Percentiles rank a stretch among this genome's conserved stretches.
These are phyloP conservation scores for Heliocybe sulcata DNA, from an alignment of 1,284 basidiomycete species.

Conservation along the genomic window DNA sequence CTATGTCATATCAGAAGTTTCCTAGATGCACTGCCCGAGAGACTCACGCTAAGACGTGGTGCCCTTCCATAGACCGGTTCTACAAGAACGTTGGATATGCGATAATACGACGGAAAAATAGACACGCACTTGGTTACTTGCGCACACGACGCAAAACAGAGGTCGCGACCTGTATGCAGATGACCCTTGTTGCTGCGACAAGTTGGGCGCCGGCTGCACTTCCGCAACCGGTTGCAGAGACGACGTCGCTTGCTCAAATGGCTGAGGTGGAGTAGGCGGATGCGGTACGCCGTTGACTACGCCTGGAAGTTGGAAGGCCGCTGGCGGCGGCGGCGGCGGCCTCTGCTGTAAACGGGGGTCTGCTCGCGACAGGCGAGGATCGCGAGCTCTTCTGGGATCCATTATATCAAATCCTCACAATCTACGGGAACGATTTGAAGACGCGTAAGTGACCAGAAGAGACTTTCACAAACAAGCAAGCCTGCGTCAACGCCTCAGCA, in stretches of 20 bases:
- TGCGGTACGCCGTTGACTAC: conserved; percentile 3
- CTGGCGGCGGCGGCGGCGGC: conserved; percentile 29
- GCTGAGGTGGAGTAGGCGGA: conserved; percentile 1
- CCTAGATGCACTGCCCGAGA: background rate
- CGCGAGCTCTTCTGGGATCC: conserved; percentile 75
- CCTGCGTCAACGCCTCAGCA: conserved; percentile 48
- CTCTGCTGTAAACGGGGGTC: conserved; percentile 60
- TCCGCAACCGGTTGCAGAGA: conserved; percentile 8
- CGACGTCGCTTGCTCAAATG: conserved; percentile 6
- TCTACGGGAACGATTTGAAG: background rate
- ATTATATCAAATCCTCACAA: conserved; percentile 27
- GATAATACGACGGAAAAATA: conserved; percentile 4
- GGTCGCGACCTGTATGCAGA: conserved; percentile 53
- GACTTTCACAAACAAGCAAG: background rate
- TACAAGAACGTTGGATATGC: conserved; percentile 30
- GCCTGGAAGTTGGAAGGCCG: conserved; percentile 8
- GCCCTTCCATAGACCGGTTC: conserved; percentile 99
- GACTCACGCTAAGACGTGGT: conserved; percentile 82
- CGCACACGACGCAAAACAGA: conserved; percentile 96
- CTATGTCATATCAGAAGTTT: background rate
- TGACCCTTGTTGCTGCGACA: conserved; percentile 2
- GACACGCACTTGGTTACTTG: conserved; percentile 83
- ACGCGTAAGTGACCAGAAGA: conserved; percentile 5
- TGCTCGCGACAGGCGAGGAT: conserved; percentile 64
- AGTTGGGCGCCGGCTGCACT: background rate